Evolutionary conservation across 176 grass and related monocot genomes (phyloP).

Genomic region (Secale cereale): DNA sequence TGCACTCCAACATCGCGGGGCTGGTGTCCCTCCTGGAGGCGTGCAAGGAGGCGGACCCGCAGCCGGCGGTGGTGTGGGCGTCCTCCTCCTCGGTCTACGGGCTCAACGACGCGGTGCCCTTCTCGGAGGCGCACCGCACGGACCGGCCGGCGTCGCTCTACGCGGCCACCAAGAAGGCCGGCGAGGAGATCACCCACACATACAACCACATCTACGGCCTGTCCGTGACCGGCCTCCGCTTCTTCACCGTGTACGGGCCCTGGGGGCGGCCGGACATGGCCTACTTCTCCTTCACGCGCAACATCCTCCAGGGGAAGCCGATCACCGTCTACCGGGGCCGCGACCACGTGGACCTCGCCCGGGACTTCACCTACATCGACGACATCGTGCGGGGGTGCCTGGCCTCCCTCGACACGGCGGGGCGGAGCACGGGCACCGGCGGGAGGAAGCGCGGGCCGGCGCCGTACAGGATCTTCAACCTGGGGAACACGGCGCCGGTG

Average conservation of each 20-base stretch:
- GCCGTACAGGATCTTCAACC: slow-evolving; percentile 70
- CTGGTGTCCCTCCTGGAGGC: slow-evolving; percentile 63
- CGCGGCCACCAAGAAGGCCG: slow-evolving; percentile 82
- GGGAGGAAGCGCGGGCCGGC: slow-evolving; percentile 45
- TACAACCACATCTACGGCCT: slow-evolving; percentile 91
- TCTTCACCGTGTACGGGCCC: slow-evolving; percentile 79
- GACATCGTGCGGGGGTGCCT: slow-evolving; percentile 66
- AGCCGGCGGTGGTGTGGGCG: slow-evolving; percentile 72
- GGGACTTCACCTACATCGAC: slow-evolving; percentile 82
- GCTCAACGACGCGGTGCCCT: slow-evolving; percentile 53
- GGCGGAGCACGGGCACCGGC: slow-evolving; percentile 51
- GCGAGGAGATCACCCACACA: slow-evolving; percentile 74
- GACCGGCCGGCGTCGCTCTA: slow-evolving; percentile 76
- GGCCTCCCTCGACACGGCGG: slow-evolving; percentile 48
- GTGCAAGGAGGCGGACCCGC: slow-evolving; percentile 67
- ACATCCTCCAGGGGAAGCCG: slow-evolving; percentile 72
- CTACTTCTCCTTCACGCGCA: slow-evolving; percentile 67
- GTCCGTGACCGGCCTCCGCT: slow-evolving; percentile 70
- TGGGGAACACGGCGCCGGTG: slow-evolving; percentile 72
- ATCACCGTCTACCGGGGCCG: slow-evolving; percentile 63
- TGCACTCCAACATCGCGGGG: slow-evolving; percentile 65
- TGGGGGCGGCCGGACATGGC: slow-evolving; percentile 81
- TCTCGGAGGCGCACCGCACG: slow-evolving; percentile 73
- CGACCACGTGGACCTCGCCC: slow-evolving; percentile 53
- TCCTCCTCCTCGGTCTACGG: slow-evolving; percentile 79